A percentile compares a stretch with the other conserved stretches of the same genome.
These are phyloP conservation scores for Solanum corneliomulleri DNA, from an alignment of 257 asterid genomes.

Conservation along the genomic window DNA sequence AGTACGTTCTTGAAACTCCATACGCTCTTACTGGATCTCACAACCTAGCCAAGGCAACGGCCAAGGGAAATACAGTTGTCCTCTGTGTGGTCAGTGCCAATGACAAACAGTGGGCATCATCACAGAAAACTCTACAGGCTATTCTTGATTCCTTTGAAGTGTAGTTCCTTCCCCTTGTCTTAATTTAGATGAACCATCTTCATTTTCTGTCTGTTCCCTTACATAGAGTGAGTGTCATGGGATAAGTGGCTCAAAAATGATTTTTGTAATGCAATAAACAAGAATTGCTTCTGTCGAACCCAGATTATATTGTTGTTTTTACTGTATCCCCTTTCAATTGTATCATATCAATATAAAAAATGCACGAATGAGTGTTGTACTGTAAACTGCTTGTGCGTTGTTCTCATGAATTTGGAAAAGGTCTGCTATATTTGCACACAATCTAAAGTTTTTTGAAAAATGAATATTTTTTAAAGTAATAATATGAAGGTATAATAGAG, in stretches of 20 bases:
- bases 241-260: not conserved
- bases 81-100: conserved; percentile 88
- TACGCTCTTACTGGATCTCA: conserved; percentile 90
- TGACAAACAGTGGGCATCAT: conserved; percentile 79
- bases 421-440: no score
- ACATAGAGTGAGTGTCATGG: not conserved
- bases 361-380: not conserved
- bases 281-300: not conserved
- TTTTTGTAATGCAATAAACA: not conserved
- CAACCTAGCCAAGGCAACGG: conserved; percentile 91
- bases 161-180: conserved; percentile 5
- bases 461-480: no score
- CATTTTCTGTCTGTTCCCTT: not conserved
- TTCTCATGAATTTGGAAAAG: not conserved
- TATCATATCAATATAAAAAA: not conserved
- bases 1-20: conserved; percentile 84
- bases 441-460: not conserved
- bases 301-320: not conserved
- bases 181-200: not conserved
- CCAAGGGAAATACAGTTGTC: conserved; percentile 79
- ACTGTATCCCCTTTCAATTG: not conserved
- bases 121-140: conserved; percentile 63
- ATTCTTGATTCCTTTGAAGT: conserved; percentile 81
- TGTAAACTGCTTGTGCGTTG: not conserved
- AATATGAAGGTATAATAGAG: no score